Base-by-base conservation (phyloP, 2,329 filamentous ascomycete species). In the Diplocarpon rosae region DNA sequence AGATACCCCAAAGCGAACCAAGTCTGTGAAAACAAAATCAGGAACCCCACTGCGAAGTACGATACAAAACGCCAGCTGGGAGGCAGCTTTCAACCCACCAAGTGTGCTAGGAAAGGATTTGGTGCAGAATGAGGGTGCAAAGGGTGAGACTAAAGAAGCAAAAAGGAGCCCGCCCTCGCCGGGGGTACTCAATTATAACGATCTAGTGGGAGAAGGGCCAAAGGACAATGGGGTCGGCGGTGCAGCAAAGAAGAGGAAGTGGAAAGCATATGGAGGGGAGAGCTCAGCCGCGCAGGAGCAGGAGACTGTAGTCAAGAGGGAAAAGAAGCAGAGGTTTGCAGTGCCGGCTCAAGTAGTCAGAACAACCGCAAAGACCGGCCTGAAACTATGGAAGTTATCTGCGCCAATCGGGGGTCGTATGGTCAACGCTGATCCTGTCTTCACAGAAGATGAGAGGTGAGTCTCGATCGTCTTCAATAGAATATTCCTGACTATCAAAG, bases 381-480 rank as follows among this genome's bases (percentile, higher is more conserved):
- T 39, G 41, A 50, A 51, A 37, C 39, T 56, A 46, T 83, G 80
- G 80, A 72, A 67, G 53, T 61, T 83, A 17, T 80, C 78, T 3
- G 72, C 74, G 52, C 73, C 79, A 11, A 75, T 80, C 69, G 79
- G 78, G 42, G 79, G 79, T 17, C 67, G 76, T 48, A 80, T 83
- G 66, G 65, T 78, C 38, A 70, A 81, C 56, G 72, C 80, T 47
- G 78, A 83, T 50, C 76, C 78, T 1, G 71, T 82, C 35, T 69
- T 83, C 52, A 73, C 74, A 3, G 59, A 62, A 1, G 75, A 82
- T 58, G 78, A 83, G 59, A 70, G 71, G 76, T 81, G 64, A 60
- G 72, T 27, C 20, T n/a, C 32, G 9, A n/a, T 14, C 59, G 47
- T 28, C 37, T n/a, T 46, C 37, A 39, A 24, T 31, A 31, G 14